Base-by-base conservation (phyloP, 106 monocot genomes). In the Triglochin maritima region DNA sequence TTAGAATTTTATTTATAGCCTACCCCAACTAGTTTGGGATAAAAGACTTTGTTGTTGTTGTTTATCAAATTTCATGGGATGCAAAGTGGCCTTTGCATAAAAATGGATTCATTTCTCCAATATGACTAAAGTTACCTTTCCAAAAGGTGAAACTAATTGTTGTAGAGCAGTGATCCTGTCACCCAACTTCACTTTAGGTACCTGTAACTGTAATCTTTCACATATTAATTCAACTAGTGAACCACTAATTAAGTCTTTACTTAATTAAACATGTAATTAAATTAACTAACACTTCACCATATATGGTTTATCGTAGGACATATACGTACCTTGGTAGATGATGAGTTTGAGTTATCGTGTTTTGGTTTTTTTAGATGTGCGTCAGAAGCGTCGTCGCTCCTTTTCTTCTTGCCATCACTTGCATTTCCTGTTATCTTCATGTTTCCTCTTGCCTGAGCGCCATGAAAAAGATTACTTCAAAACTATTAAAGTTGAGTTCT, bases 81-180 rank as follows among this genome's bases (percentile, higher is more conserved):
- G 29, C 29, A 29, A 29, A 29, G 29, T 29, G 29, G 29, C 29
- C 0, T 29, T 29, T 29, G 29, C 29, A 29, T 29, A 29, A 29
- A 1, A 29, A 29, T 29, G 29, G 29, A 29, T 29, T 29, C 29
- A 29, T 11, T 59, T 59, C 10, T 59, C 10, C 15, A 11, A 59
- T 5, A 14, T 16, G n/a, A n/a, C 13, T 59, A 59, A 59, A 15
- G 11, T 59, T 78, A 96, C 95, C 87, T 90, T 96, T 17, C 95
- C 95, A 68, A 90, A 96, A 61, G 95, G 95, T 50, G 95, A 90
- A 17, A 96, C 95, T 49, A 96, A 72, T 69, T 87, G 90, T 53
- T 96, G 95, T 5, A 96, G 81, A 11, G 88, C 82, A 57, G 81
- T 88, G 62, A 96, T 90, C 64, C 70, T 90, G 7, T 96, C 95